phyloP scores from a whole-genome alignment of 257 asterid genomes.

The Cinchona pubescens region DNA sequence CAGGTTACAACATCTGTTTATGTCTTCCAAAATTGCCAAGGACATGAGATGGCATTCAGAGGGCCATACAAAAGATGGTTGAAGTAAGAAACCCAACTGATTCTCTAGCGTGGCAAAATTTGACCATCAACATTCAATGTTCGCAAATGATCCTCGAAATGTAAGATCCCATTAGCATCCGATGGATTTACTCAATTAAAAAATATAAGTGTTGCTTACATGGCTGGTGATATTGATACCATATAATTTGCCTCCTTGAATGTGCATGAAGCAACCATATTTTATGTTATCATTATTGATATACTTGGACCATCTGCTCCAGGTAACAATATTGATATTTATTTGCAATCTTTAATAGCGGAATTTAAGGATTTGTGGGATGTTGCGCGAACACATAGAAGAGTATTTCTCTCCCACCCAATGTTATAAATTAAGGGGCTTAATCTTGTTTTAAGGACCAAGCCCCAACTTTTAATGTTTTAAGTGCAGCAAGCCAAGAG shows the following conservation, averaged over 20 bases:
- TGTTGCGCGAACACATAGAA: not conserved
- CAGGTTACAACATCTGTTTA: not conserved
- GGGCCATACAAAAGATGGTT: not conserved
- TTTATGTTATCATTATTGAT: not conserved
- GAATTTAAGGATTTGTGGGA: not conserved
- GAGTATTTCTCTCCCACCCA: too few relatives aligned
- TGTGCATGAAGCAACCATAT: not conserved
- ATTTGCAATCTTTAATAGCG: not conserved
- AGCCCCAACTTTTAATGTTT: too few relatives aligned
- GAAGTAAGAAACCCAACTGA: not conserved
- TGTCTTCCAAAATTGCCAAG: not conserved
- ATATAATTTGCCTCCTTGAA: not conserved
- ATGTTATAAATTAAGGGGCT: too few relatives aligned
- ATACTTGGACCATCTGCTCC: not conserved
- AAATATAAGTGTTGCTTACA: not conserved
- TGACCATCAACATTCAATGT: too few relatives aligned
- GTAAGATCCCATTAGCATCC: too few relatives aligned
- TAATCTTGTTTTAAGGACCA: too few relatives aligned
- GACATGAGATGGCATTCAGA: conserved; percentile 1
- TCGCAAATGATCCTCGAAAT: not conserved
- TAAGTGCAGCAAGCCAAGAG: not conserved
- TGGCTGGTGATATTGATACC: not conserved
- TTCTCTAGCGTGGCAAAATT: not conserved
- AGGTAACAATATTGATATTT: not conserved
- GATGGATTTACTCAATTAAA: not conserved